Evolutionary conservation across 140 eudicot genomes (phyloP), one percentile per base, ranked within the genome.

Genomic region (Flaveria floridana): DNA sequence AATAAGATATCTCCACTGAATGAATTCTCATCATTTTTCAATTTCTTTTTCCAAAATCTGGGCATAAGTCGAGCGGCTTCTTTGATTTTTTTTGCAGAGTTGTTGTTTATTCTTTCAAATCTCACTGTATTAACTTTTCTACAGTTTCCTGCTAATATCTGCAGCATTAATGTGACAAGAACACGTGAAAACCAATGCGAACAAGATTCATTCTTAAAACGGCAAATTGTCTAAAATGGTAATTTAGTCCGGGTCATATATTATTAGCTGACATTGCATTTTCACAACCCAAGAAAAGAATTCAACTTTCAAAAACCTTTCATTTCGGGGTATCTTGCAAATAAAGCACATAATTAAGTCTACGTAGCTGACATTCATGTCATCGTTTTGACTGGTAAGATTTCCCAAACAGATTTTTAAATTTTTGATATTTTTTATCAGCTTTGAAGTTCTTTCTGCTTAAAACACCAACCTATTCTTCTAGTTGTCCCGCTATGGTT

Each of bases 81-180:
- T 78, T 81, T 84, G 57, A 87, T 42, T 72, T 86, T 88, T 71
- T 82, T 48, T n/a, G 83, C 83, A 20, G 85, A 79, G 68, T 90
- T 86, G 15, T 80, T 78, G 70, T 87, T 85, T 73, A 86, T 71
- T 10, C 89, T 84, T 81, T 86, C 96, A 44, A 94, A 94, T 69
- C 95, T 83, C 42, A 91, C 92, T 0, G 95, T 89, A 61, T 87
- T 88, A 20, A 91, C 97, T 76, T 94, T 94, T 78, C 97, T 87
- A 21, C 97, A 91, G 71, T 91, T 87, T 79, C 95, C 97, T 9
- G 90, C 95, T 67, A 94, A 70, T 75, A 94, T 84, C 99, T 94
- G 90, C 95, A 90, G 39, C 78, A 68, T 30, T 44, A 53, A 30
- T 34, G 23, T 21, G 20, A 50, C 20, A 8, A 7, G n/a, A 23